Conservation (phyloP, 177 flowering plant genomes). For the Vitis hybrid region DNA sequence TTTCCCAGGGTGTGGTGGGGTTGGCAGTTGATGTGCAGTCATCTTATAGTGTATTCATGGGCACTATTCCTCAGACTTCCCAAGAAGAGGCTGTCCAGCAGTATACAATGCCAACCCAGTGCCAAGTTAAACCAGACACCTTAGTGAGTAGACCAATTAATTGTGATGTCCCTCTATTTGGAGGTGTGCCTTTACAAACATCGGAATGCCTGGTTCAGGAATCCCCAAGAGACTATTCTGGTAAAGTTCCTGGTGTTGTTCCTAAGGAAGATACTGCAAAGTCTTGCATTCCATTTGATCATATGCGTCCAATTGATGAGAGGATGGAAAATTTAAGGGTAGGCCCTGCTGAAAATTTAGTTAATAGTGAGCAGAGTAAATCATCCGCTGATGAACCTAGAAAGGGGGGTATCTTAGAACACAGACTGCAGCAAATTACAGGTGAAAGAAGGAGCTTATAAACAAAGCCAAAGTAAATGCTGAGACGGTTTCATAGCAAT, state of each 20-base stretch:
- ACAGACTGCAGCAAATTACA: no score
- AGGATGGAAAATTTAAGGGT: no score
- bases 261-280: no score
- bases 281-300: no score
- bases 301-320: no score
- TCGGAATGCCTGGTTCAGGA: constrained; percentile 34
- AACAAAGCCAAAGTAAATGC: no score
- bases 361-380: no score
- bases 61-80: constrained; percentile 32
- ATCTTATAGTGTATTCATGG: constrained; percentile 28
- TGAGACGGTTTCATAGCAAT: no score
- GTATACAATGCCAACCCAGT: constrained; percentile 24
- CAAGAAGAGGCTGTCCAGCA: constrained; percentile 39
- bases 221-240: constrained; percentile 22
- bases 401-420: no score
- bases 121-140: constrained; percentile 32
- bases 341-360: no score
- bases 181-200: constrained; percentile 28
- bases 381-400: no score
- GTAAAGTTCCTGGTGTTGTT: neutral
- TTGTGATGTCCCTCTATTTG: constrained; percentile 28
- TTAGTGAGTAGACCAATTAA: constrained; percentile 22
- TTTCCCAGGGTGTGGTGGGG: constrained; percentile 27
- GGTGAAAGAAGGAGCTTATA: no score
- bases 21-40: constrained; percentile 30